Percentiles rank a stretch among this genome's conserved stretches.
Conservation (phyloP, 1,284 basidiomycete genomes). For the Pseudozyma thailandica region DNA sequence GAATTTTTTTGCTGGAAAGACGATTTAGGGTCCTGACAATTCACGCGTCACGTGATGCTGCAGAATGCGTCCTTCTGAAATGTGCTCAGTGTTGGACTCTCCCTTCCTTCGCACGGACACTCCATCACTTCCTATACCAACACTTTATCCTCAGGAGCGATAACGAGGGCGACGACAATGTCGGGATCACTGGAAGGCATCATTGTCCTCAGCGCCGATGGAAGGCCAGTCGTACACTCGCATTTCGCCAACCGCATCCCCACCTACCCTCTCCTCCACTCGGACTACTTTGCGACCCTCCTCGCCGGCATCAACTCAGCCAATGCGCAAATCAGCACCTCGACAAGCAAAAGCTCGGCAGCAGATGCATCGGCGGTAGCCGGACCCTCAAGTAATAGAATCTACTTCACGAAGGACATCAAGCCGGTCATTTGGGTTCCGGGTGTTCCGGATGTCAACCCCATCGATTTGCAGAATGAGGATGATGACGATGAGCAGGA, state of each 20-base stretch:
- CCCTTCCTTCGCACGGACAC: slow-evolving; percentile 12
- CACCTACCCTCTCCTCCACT: slow-evolving; percentile 84
- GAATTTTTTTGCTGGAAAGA: slow-evolving; percentile 17
- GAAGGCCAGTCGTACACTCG: slow-evolving; percentile 89
- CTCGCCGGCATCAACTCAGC: slow-evolving; percentile 65
- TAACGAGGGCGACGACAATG: slow-evolving; percentile 4
- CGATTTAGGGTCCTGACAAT: slow-evolving; percentile 11
- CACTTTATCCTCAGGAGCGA: neutral
- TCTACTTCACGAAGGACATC: slow-evolving; percentile 50
- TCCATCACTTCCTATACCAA: neutral
- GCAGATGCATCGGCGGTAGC: slow-evolving; percentile 1
- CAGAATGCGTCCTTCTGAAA: neutral
- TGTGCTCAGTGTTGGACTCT: slow-evolving; percentile 5
- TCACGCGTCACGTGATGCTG: slow-evolving; percentile 18
- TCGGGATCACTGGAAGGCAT: slow-evolving; percentile 77
- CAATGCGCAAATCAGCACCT: slow-evolving; percentile 36
- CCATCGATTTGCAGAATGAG: slow-evolving; percentile 27
- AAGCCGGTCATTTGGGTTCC: slow-evolving; percentile 55
- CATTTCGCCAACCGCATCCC: slow-evolving; percentile 83
- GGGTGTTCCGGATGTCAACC: slow-evolving; percentile 47
- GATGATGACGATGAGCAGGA: slow-evolving; percentile 26
- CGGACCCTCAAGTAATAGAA: slow-evolving; percentile 25
- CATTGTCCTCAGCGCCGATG: slow-evolving; percentile 83
- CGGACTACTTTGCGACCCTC: slow-evolving; percentile 83
- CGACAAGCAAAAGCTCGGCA: slow-evolving; percentile 5